Evolutionary conservation across 176 grass and related monocot species (phyloP), one percentile per base, ranked within the genome.

Genomic region (Elymus sibiricus): DNA sequence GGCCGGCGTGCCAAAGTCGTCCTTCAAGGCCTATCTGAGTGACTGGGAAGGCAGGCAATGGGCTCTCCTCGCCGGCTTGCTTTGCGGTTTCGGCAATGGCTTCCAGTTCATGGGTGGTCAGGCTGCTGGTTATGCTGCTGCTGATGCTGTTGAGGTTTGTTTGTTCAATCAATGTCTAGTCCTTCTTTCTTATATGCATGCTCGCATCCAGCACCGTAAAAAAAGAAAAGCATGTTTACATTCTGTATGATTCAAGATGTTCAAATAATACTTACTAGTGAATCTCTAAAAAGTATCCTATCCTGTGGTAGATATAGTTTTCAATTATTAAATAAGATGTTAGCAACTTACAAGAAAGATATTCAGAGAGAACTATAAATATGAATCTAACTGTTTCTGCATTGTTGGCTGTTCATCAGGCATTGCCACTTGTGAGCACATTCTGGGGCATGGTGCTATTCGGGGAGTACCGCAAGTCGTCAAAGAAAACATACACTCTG

Each of bases 1-100:
- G 69, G 85, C 92, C 1, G 95, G 95, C 0, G 92, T 98, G 63
- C 92, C 91, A 0, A 89, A 83, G 17, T 98, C 95, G 6, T 95
- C 95, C 4, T 90, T 98, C 59, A 70, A 3, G 13, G 95, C 91
- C 22, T 98, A 98, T 68, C 78, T 98, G 38, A 78, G 84, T 1
- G 93, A 98, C 61, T 98, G 95, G 95, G 72, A 95, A 5, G 93
- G 95, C 65, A 93, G 95, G 79, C 95, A 90, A 0, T 98, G 95
- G 95, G 95, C 95, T 61, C 82, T 98, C 35, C 83, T 95, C 2
- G 93, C 93, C 6, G 93, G 95, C 16, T 42, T 98, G 10, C 86
- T 98, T 14, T 95, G 93, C 10, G 95, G 95, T 1, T 91, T 97
- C 29, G 95, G 95, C 29, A 97, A 97, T 65, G 91, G 91, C 11